Conservation (phyloP, 1,139 yeast genomes). For the Torulaspora globosa region DNA sequence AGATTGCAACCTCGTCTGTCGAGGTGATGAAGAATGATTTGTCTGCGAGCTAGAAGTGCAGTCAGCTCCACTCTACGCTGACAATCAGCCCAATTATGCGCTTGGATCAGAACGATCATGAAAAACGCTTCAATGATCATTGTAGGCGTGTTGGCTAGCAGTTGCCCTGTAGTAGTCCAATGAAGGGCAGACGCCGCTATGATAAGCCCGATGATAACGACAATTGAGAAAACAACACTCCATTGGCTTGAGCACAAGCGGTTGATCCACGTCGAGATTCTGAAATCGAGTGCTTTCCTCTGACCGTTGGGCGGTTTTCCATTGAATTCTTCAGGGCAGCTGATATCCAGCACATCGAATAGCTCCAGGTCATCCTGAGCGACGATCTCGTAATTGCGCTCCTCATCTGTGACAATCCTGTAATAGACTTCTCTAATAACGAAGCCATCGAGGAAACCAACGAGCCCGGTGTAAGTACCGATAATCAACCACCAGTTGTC, state of each 20-base stretch:
- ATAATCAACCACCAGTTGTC: constrained; percentile 43
- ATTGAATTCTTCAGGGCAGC: constrained; percentile 25
- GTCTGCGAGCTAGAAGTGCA: constrained; percentile 26
- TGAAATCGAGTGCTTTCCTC: constrained; percentile 22
- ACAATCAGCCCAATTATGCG: constrained; percentile 37
- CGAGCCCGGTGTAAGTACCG: constrained; percentile 43
- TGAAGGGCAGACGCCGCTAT: constrained; percentile 33
- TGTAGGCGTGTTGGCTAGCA: constrained; percentile 40
- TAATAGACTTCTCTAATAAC: constrained; percentile 40
- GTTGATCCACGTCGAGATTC: constrained; percentile 31
- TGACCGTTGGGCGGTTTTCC: constrained; percentile 15
- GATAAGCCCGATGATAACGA: constrained; percentile 34
- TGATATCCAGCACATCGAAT: constrained; percentile 23
- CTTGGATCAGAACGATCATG: constrained; percentile 38
- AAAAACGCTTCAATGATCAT: constrained; percentile 42
- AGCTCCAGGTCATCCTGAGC: constrained; percentile 29
- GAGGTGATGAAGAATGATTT: constrained; percentile 20
- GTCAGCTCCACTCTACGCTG: constrained; percentile 30
- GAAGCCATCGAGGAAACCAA: constrained; percentile 42
- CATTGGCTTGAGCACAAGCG: constrained; percentile 30
- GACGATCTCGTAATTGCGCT: constrained; percentile 29
- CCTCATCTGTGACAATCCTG: constrained; percentile 34
- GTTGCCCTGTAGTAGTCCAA: constrained; percentile 41
- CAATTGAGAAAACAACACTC: constrained; percentile 33
- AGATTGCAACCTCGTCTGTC: neutral